Evolutionary conservation across 2,329 filamentous ascomycete genomes (phyloP).

Genomic region (Monilinia vaccinii-corymbosi): DNA sequence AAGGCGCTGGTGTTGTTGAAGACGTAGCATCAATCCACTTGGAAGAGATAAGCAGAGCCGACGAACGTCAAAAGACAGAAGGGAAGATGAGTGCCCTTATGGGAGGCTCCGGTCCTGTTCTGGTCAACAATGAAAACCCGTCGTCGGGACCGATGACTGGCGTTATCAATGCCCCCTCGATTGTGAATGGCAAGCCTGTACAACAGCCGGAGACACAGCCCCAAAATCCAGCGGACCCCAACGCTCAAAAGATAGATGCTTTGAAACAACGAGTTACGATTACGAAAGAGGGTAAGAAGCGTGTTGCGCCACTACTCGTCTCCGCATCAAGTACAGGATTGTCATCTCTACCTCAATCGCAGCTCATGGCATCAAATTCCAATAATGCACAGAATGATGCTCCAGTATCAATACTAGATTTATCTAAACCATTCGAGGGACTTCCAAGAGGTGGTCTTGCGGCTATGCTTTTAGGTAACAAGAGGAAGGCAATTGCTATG

Average conservation of each 20-base stretch:
- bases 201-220: conserved; percentile 33
- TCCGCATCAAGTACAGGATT: conserved; percentile 81
- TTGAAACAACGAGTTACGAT: conserved; percentile 89
- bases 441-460: conserved; percentile 83
- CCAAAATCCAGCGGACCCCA: conserved; percentile 37
- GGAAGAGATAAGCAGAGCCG: conserved; percentile 87
- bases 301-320: conserved; percentile 84
- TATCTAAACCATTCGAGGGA: conserved; percentile 90
- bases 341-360: conserved; percentile 81
- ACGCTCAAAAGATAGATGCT: conserved; percentile 51
- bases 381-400: conserved; percentile 59
- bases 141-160: conserved; percentile 19
- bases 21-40: conserved; percentile 80
- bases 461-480: conserved; percentile 83
- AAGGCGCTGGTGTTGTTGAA: conserved; percentile 84
- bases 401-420: conserved; percentile 75
- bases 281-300: conserved; percentile 94
- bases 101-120: conserved; percentile 57
- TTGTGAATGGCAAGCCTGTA: conserved; percentile 20
- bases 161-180: conserved; percentile 13
- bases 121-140: conserved; percentile 27
- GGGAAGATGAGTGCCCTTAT: conserved; percentile 97
- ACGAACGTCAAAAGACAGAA: conserved; percentile 80
- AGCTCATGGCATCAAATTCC: conserved; percentile 69
- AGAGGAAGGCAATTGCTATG: conserved; percentile 66